Conservation (phyloP, 225 moss, liverwort and hornwort species). For the Marchantia polymorpha region DNA sequence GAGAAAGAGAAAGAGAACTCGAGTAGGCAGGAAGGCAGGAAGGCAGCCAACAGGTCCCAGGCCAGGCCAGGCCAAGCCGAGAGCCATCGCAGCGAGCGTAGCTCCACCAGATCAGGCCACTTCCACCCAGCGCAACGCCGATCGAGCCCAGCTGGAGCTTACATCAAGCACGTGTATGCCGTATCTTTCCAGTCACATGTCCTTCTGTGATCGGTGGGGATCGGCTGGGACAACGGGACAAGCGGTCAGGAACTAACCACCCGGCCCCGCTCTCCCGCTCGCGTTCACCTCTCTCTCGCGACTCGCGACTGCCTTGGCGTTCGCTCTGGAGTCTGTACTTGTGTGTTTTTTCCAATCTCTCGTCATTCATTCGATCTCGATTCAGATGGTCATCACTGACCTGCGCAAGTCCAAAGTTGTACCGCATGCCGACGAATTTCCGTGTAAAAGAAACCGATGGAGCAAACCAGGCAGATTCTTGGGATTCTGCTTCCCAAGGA, state of each 20-base stretch:
- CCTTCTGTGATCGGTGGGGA: background rate
- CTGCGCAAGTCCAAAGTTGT: no score
- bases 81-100: background rate
- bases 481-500: no score
- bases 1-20: no score
- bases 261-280: background rate
- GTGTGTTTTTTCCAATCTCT: background rate
- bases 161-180: conserved; percentile 1
- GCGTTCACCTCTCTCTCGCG: background rate
- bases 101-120: background rate
- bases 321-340: background rate
- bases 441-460: no score
- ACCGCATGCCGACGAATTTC: no score
- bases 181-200: background rate
- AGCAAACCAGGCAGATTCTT: no score
- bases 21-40: no score
- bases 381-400: background rate
- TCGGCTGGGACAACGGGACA: background rate
- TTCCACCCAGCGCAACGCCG: background rate
- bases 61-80: background rate
- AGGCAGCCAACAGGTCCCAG: no score
- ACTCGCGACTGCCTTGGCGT: background rate
- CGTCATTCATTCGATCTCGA: background rate
- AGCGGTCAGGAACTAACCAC: background rate
- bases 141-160: background rate